Evolutionary conservation across 2,329 filamentous ascomycete genomes (phyloP).

Genomic region (Penicillium sp.): DNA sequence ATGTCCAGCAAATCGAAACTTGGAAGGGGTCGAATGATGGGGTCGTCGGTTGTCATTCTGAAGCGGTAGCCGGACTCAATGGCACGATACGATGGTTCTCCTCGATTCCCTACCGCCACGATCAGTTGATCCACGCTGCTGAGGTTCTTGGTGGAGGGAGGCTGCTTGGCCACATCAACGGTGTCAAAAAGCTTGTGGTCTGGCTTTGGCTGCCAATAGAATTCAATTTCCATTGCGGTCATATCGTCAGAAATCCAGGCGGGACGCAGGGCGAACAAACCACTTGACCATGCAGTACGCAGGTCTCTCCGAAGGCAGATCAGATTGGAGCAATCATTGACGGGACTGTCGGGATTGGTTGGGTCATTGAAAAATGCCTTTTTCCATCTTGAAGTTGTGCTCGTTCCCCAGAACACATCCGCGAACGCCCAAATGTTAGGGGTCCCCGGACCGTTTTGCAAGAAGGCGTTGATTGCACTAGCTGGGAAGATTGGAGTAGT

Average conservation of each 20-base stretch:
- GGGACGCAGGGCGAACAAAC: constrained; percentile 7
- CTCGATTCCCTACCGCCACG: neutral
- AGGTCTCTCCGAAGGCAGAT: constrained; percentile 11
- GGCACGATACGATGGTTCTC: neutral
- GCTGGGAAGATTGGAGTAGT: constrained; percentile 2
- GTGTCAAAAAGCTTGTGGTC: neutral
- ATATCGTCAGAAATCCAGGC: neutral
- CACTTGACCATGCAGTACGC: constrained; percentile 1
- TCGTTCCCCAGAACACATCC: constrained; percentile 6
- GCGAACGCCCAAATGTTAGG: constrained; percentile 3
- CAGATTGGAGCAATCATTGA: constrained; percentile 5
- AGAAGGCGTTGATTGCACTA: neutral
- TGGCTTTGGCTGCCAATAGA: constrained; percentile 10
- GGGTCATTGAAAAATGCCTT: constrained; percentile 3
- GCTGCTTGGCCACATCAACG: neutral
- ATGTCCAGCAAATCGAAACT: constrained; percentile 13
- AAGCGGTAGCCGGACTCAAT: constrained; percentile 11
- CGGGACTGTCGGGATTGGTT: neutral
- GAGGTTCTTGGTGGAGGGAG: neutral
- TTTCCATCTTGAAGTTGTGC: neutral
- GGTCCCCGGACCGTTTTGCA: neutral
- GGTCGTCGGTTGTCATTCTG: constrained; percentile 3
- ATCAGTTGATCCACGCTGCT: neutral
- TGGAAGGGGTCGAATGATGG: constrained; percentile 2
- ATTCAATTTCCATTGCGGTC: constrained; percentile 9